phyloP scores from a whole-genome alignment of 2,329 filamentous ascomycete genomes.

The Escovopsis sp. region DNA sequence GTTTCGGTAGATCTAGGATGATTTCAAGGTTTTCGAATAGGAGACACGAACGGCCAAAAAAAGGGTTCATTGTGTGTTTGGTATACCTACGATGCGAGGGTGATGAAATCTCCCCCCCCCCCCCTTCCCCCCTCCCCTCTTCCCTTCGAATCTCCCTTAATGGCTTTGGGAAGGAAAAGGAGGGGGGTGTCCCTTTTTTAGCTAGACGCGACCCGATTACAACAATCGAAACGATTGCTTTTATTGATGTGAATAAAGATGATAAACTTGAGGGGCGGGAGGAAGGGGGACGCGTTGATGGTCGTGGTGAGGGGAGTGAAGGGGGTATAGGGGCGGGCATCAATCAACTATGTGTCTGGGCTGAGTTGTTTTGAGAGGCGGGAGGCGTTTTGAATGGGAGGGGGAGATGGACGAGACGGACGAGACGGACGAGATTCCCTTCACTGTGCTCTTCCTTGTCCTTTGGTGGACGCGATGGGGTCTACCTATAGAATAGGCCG shows the following conservation, averaged over 20 bases:
- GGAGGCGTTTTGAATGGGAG: slow-evolving; percentile 1
- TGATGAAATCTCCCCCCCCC: too few species aligned
- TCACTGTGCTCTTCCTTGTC: neutral
- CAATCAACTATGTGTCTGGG: slow-evolving; percentile 2
- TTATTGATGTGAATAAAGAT: too few species aligned
- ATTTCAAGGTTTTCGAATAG: neutral
- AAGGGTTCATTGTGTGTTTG: too few species aligned
- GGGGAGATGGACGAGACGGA: slow-evolving; percentile 1
- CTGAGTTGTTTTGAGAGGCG: neutral
- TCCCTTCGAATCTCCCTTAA: too few species aligned
- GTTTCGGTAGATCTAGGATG: neutral
- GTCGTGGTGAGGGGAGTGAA: slow-evolving; percentile 4
- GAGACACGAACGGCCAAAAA: neutral
- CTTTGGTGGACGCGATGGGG: neutral
- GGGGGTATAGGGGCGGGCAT: slow-evolving; percentile 1
- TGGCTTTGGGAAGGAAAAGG: too few species aligned
- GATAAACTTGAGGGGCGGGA: too few species aligned
- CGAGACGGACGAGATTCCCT: neutral
- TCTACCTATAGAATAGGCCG: slow-evolving; percentile 3
- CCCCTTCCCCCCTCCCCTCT: too few species aligned
- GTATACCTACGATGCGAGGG: too few species aligned
- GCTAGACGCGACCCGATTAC: too few species aligned
- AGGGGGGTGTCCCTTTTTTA: too few species aligned
- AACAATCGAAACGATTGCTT: too few species aligned
- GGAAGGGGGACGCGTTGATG: neutral